Conservation (phyloP, 2,329 filamentous ascomycete species). For the Lasiodiplodia sp. region DNA sequence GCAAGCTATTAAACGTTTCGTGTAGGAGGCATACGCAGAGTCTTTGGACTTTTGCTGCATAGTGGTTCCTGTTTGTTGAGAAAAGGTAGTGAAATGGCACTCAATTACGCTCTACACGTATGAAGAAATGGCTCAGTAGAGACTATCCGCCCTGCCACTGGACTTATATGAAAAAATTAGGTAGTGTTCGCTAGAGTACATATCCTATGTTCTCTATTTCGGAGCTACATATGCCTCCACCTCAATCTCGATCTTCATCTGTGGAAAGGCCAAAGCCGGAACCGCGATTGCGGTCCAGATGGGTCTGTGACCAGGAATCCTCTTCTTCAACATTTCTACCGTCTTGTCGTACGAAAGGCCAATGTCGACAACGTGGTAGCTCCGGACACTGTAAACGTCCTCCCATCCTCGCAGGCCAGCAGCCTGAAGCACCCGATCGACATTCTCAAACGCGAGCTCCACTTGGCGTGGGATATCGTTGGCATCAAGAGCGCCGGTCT, state of each 20-base stretch:
- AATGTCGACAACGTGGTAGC: conserved; percentile 36
- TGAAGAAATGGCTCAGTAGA: no score
- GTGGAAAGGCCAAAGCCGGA: conserved; percentile 53
- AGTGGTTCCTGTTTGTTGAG: no score
- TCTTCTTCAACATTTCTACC: conserved; percentile 58
- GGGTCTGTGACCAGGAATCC: conserved; percentile 61
- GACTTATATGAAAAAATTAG: no score
- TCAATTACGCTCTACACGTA: no score
- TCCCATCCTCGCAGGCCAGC: conserved; percentile 27
- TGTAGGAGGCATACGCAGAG: no score
- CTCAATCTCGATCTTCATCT: conserved; percentile 68
- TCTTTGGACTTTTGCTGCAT: no score
- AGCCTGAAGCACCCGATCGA: conserved; percentile 15
- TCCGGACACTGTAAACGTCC: conserved; percentile 29
- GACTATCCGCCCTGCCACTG: no score
- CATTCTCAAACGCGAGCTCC: conserved; percentile 29
- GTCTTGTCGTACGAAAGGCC: conserved; percentile 47
- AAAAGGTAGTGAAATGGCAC: no score
- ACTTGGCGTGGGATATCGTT: conserved; percentile 21
- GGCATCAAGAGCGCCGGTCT: conserved; percentile 3
- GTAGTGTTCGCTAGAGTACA: no score
- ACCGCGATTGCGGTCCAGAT: conserved; percentile 65
- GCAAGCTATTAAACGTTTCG: no score
- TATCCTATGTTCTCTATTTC: neutral
- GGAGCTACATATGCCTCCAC: conserved; percentile 40